These are phyloP conservation scores for Acanthamoeba healyi DNA, from an alignment of 208 protist species.

Conservation along the genomic window DNA sequence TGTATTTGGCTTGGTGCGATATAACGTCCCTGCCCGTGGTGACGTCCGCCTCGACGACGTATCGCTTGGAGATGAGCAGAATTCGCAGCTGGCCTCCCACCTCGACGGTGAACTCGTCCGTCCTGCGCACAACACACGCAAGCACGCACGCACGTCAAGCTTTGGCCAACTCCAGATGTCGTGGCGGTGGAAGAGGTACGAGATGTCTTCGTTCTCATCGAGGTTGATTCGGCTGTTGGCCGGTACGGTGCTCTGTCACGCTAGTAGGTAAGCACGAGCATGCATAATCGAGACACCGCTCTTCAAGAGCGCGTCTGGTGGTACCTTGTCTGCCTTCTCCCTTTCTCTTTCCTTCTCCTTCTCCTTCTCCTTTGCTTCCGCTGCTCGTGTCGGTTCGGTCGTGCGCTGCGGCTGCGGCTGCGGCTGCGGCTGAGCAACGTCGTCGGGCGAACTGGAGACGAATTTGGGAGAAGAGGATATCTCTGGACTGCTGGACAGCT, in stretches of 20 bases:
- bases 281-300: too few relatives aligned
- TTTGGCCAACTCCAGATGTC: too few relatives aligned
- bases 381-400: not conserved
- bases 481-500: constrained; percentile 44
- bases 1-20: constrained; percentile 43
- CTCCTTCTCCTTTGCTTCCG: not conserved
- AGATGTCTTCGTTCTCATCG: not conserved
- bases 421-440: not conserved
- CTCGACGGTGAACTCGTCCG: constrained; percentile 64
- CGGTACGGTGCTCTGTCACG: not conserved
- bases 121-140: not conserved
- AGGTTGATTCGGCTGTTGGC: constrained; percentile 37
- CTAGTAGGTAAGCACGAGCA: not conserved
- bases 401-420: not conserved
- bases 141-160: too few relatives aligned
- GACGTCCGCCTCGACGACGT: constrained; percentile 56
- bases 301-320: too few relatives aligned
- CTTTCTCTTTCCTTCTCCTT: too few relatives aligned
- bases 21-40: constrained; percentile 48
- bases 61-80: constrained; percentile 35
- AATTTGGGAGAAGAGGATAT: not conserved
- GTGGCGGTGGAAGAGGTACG: not conserved
- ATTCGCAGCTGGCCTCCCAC: constrained; percentile 12
- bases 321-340: too few relatives aligned
- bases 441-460: constrained; percentile 12